phyloP scores from a whole-genome alignment of 1,139 yeast species.

The Candida labiduridarum region DNA sequence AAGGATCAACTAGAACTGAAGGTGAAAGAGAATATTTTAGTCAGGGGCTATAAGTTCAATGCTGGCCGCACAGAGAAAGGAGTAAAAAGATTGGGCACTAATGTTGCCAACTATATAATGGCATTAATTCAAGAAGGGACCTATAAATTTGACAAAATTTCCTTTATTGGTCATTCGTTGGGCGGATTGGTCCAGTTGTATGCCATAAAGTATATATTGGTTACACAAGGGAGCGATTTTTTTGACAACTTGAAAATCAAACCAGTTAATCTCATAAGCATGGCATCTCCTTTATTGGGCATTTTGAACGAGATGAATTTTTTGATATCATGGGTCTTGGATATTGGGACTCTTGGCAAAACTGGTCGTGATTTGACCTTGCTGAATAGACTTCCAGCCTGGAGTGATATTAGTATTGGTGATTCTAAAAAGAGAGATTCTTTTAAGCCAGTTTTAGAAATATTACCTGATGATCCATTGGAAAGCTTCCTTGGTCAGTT shows the following conservation, averaged over 20 bases:
- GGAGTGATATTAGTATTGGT: slow-evolving; percentile 15
- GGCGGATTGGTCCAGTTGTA: slow-evolving; percentile 91
- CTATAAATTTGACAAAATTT: slow-evolving; percentile 55
- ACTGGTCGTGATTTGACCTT: slow-evolving; percentile 92
- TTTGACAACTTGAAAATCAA: slow-evolving; percentile 50
- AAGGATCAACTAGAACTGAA: slow-evolving; percentile 74
- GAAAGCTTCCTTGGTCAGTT: slow-evolving; percentile 66
- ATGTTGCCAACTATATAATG: slow-evolving; percentile 73
- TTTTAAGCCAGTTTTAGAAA: slow-evolving; percentile 64
- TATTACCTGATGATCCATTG: slow-evolving; percentile 79
- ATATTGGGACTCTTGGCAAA: slow-evolving; percentile 86
- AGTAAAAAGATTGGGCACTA: slow-evolving; percentile 74
- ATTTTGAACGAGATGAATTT: slow-evolving; percentile 83
- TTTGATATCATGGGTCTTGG: slow-evolving; percentile 78
- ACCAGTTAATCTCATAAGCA: slow-evolving; percentile 75
- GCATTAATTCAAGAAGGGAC: slow-evolving; percentile 47
- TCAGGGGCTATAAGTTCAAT: slow-evolving; percentile 81
- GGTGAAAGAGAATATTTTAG: slow-evolving; percentile 66
- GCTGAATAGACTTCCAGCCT: slow-evolving; percentile 28
- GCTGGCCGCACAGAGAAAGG: slow-evolving; percentile 92
- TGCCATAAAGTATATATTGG: slow-evolving; percentile 76
- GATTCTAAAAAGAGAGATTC: slow-evolving; percentile 19
- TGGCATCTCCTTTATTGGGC: slow-evolving; percentile 90
- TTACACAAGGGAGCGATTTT: slow-evolving; percentile 55
- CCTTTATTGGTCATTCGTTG: slow-evolving; percentile 88